A percentile compares a stretch with the other conserved stretches of the same genome.
Evolutionary conservation across 495 filamentous ascomycete genomes (phyloP).

Genomic region (Chlorociboria aeruginascens): DNA sequence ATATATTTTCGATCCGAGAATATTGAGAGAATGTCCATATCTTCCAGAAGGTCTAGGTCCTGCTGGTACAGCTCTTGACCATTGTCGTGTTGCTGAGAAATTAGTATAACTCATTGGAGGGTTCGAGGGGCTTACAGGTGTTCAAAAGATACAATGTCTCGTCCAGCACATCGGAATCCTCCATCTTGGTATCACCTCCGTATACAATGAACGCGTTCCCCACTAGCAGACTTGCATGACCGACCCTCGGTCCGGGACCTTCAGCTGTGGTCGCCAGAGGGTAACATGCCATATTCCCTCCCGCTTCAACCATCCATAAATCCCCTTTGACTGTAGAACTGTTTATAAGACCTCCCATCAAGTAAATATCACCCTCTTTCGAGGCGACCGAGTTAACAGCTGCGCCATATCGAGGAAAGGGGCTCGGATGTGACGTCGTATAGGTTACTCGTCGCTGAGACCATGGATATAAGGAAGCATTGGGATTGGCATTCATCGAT

Average conservation of each 20-base stretch:
- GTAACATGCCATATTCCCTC: slow-evolving; percentile 77
- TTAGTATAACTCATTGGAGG: too few species aligned
- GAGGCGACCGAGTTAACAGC: slow-evolving; percentile 87
- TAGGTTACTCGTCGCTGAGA: slow-evolving; percentile 83
- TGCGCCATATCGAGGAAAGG: slow-evolving; percentile 94
- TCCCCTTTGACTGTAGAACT: slow-evolving; percentile 93
- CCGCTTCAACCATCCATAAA: slow-evolving; percentile 94
- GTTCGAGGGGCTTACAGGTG: slow-evolving; percentile 57
- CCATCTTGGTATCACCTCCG: slow-evolving; percentile 94
- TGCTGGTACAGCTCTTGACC: slow-evolving; percentile 83
- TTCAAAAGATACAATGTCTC: slow-evolving; percentile 95
- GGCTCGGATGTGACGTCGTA: slow-evolving; percentile 67
- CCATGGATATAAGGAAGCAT: slow-evolving; percentile 81
- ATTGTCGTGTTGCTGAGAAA: slow-evolving; percentile 78
- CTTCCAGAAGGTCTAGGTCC: slow-evolving; percentile 76
- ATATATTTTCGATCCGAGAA: slow-evolving; percentile 90
- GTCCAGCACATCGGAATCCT: slow-evolving; percentile 81
- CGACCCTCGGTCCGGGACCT: slow-evolving; percentile 89
- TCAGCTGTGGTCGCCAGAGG: slow-evolving; percentile 85
- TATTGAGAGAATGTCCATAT: slow-evolving; percentile 94
- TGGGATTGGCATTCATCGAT: slow-evolving; percentile 26
- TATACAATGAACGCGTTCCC: slow-evolving; percentile 99
- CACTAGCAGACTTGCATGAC: slow-evolving; percentile 86
- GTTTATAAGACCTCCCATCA: slow-evolving; percentile 95
- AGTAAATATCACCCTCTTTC: slow-evolving; percentile 93